These are phyloP conservation scores for Beta lomatogona DNA, from an alignment of 179 eudicot species.

Conservation along the genomic window DNA sequence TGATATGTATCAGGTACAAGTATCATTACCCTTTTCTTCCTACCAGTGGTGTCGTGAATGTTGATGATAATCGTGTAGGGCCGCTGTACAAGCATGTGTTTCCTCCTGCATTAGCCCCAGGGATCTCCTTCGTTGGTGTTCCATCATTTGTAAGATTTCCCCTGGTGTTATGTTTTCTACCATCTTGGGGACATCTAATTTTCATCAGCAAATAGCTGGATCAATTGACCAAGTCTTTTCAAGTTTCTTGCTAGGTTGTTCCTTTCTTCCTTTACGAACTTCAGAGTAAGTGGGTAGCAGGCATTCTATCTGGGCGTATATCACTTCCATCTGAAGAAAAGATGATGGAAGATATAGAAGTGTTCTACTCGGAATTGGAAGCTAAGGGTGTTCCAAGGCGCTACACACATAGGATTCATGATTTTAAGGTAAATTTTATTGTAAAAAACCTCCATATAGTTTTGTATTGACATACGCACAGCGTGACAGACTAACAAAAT, in stretches of 20 bases:
- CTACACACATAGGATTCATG: constrained; percentile 59
- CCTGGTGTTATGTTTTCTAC: background rate
- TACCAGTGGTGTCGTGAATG: constrained; percentile 47
- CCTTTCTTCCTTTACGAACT: constrained; percentile 65
- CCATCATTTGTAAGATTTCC: constrained; percentile 57
- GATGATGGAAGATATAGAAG: constrained; percentile 68
- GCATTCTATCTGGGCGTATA: constrained; percentile 63
- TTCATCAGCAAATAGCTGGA: background rate
- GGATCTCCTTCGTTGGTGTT: constrained; percentile 80
- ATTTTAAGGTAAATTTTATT: constrained; percentile 43
- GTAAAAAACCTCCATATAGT: background rate
- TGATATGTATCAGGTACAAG: constrained; percentile 55
- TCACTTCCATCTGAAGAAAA: constrained; percentile 57
- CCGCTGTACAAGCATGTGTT: constrained; percentile 86
- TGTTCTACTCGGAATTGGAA: constrained; percentile 60
- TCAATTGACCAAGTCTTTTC: background rate
- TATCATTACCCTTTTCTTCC: constrained; percentile 72
- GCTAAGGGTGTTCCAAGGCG: constrained; percentile 63
- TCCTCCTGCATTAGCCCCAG: constrained; percentile 81
- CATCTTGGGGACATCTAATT: background rate
- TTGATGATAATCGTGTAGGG: constrained; percentile 85
- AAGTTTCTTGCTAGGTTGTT: constrained; percentile 41
- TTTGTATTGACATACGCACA: background rate
- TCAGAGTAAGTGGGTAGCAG: constrained; percentile 90
- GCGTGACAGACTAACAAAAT: background rate